These are phyloP conservation scores for Phycomyces nitens DNA, from an alignment of 192 early-diverging fungal genomes.

Conservation along the genomic window DNA sequence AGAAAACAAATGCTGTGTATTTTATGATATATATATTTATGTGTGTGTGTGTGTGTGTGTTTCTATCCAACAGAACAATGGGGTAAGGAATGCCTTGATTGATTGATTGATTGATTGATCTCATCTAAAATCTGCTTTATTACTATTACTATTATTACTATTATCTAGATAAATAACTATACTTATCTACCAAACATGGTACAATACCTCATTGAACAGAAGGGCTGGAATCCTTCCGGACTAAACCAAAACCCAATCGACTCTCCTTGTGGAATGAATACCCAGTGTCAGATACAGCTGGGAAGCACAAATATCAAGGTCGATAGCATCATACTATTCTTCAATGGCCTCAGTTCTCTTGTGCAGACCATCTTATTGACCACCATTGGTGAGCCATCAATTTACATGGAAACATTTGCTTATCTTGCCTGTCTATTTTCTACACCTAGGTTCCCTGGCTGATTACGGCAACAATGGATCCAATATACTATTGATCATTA, in stretches of 20 bases:
- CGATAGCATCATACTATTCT: slow-evolving; percentile 13
- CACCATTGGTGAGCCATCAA: slow-evolving; percentile 17
- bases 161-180: slow-evolving; percentile 26
- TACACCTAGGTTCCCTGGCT: slow-evolving; percentile 12
- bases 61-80: slow-evolving; percentile 13
- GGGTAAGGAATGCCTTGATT: slow-evolving; percentile 10
- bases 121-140: too few species aligned
- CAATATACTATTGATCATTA: slow-evolving; percentile 8
- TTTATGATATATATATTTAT: too few species aligned
- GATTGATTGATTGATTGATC: too few species aligned
- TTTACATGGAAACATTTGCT: too few species aligned
- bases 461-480: slow-evolving; percentile 23
- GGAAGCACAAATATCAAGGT: neutral
- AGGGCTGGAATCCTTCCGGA: slow-evolving; percentile 5
- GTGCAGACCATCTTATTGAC: slow-evolving; percentile 17
- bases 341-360: slow-evolving; percentile 19
- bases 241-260: neutral
- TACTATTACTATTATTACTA: too few species aligned
- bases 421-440: neutral
- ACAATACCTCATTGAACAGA: slow-evolving; percentile 8
- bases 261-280: neutral
- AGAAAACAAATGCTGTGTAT: too few species aligned
- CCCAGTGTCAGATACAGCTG: neutral
- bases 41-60: neutral
- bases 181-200: slow-evolving; percentile 21